Evolutionary conservation across 352 stramenopile species (phyloP).

Genomic region (Pythium rhizo-oryzae): DNA sequence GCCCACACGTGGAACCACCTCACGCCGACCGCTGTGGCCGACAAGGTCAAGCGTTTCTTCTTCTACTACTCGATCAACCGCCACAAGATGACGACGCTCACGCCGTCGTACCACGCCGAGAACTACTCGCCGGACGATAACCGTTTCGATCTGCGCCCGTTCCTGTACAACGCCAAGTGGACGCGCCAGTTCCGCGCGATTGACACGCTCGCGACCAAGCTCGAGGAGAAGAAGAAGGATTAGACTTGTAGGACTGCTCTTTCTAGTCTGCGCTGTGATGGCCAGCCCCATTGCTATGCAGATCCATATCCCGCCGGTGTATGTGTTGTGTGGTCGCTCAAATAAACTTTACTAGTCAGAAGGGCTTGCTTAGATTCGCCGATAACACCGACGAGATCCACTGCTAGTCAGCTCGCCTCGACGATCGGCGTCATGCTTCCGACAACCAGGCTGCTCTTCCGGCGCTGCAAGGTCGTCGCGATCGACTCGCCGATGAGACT

Average conservation of each 20-base stretch:
- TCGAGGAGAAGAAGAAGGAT: slow-evolving; percentile 77
- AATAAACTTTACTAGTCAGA: too few relatives aligned
- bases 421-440: slow-evolving; percentile 19
- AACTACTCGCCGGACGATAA: slow-evolving; percentile 99
- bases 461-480: slow-evolving; percentile 22
- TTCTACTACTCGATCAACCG: slow-evolving; percentile 98
- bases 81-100: slow-evolving; percentile 99
- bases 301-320: neutral
- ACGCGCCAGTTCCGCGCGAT: slow-evolving; percentile 96
- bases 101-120: slow-evolving; percentile 98
- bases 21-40: slow-evolving; percentile 68
- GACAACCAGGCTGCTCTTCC: slow-evolving; percentile 23
- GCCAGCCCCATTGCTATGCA: too few relatives aligned
- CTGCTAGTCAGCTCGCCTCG: slow-evolving; percentile 4
- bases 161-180: slow-evolving; percentile 97
- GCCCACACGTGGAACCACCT: slow-evolving; percentile 89
- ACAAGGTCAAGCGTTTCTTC: slow-evolving; percentile 98
- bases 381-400: neutral
- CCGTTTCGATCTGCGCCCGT: slow-evolving; percentile 97
- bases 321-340: neutral
- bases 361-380: neutral
- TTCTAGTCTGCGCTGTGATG: too few relatives aligned
- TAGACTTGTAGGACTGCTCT: slow-evolving; percentile 15
- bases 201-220: slow-evolving; percentile 85
- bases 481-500: slow-evolving; percentile 31